Conservation (phyloP, 768 basidiomycete species). For the Hericium alpestre region DNA sequence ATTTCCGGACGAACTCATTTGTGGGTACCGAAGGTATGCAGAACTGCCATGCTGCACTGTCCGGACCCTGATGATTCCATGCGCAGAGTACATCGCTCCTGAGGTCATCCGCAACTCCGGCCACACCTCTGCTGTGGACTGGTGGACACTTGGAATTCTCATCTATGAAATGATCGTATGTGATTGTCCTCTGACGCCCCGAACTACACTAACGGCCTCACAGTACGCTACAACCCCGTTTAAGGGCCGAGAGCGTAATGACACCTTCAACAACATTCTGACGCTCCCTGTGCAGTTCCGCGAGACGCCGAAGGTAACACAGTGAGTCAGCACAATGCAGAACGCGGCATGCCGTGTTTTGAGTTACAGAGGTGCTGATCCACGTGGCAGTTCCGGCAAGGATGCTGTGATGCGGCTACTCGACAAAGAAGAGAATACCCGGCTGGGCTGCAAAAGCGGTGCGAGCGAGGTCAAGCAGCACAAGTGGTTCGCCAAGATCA, state of each 20-base stretch:
- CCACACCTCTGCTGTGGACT: slow-evolving; percentile 97
- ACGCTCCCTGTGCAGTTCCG: slow-evolving; percentile 78
- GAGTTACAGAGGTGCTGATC: background rate
- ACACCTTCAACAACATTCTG: slow-evolving; percentile 95
- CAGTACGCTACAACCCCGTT: slow-evolving; percentile 98
- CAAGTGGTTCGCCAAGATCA: slow-evolving; percentile 94
- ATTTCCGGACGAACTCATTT: slow-evolving; percentile 97
- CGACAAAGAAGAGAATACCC: slow-evolving; percentile 82
- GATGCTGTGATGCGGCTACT: slow-evolving; percentile 79
- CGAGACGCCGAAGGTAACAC: slow-evolving; percentile 68
- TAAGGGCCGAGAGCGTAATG: slow-evolving; percentile 90
- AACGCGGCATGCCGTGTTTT: background rate
- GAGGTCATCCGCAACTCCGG: slow-evolving; percentile 96
- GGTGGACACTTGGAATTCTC: slow-evolving; percentile 98
- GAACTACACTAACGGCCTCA: slow-evolving; percentile 10
- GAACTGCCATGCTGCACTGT: background rate
- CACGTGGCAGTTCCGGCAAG: slow-evolving; percentile 60
- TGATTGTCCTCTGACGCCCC: slow-evolving; percentile 16
- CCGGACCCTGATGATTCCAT: slow-evolving; percentile 12
- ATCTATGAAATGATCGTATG: slow-evolving; percentile 99
- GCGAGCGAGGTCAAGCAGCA: slow-evolving; percentile 98
- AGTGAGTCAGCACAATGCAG: slow-evolving; percentile 5
- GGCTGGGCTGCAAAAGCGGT: slow-evolving; percentile 85
- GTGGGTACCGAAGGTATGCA: slow-evolving; percentile 91
- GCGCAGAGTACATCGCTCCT: slow-evolving; percentile 92